Evolutionary conservation across 192 early-diverging fungal species (phyloP).

Genomic region (Backusella morwellensis): DNA sequence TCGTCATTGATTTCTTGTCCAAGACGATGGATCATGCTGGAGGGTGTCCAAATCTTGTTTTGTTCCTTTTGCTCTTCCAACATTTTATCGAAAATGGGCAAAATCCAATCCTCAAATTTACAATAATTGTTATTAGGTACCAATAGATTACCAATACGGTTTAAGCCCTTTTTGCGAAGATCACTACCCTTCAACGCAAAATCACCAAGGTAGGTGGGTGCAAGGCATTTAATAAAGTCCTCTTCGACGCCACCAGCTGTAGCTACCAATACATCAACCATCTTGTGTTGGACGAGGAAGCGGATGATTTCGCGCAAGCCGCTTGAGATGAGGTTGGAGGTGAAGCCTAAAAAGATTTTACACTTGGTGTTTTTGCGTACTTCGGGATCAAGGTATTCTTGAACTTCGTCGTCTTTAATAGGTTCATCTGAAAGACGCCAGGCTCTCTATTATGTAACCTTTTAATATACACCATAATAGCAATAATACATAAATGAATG

Average conservation of each 20-base stretch:
- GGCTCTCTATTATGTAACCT: constrained; percentile 36
- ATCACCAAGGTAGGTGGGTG: constrained; percentile 79
- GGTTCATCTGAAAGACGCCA: constrained; percentile 92
- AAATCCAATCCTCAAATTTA: constrained; percentile 98
- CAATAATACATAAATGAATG: neutral
- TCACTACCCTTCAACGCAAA: constrained; percentile 76
- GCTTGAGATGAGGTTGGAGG: constrained; percentile 95
- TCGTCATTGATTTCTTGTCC: constrained; percentile 90
- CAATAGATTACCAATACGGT: constrained; percentile 95
- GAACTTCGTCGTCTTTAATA: constrained; percentile 56
- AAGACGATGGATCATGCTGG: constrained; percentile 81
- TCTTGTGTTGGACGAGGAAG: constrained; percentile 84
- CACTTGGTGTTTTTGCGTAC: constrained; percentile 73
- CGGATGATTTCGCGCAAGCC: constrained; percentile 91
- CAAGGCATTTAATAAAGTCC: constrained; percentile 98
- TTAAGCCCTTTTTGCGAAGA: constrained; percentile 86
- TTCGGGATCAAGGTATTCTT: constrained; percentile 58
- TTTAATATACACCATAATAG: neutral
- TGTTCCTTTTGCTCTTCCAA: constrained; percentile 86
- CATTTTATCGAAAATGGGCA: constrained; percentile 92
- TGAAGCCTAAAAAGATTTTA: constrained; percentile 98
- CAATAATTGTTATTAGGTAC: constrained; percentile 99
- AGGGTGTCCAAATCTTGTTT: constrained; percentile 87
- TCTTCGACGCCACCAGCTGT: constrained; percentile 97
- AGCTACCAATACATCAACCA: constrained; percentile 89